Percentiles rank a stretch among this genome's conserved stretches.
These are phyloP conservation scores for Straminergon stramineum DNA, from an alignment of 225 moss, liverwort and hornwort species.

Conservation along the genomic window DNA sequence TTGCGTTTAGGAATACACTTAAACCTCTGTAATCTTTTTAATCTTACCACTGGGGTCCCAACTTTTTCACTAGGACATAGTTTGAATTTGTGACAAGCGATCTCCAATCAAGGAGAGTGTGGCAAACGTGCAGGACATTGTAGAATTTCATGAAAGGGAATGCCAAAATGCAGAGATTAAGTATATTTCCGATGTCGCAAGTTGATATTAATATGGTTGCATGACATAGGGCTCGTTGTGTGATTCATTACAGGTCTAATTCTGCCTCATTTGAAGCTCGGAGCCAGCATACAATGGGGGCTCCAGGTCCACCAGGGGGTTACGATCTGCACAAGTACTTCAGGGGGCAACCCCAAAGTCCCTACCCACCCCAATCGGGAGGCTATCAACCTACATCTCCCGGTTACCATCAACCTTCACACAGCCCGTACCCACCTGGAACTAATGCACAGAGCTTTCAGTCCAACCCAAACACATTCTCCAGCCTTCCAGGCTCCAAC, in stretches of 20 bases:
- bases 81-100: background rate
- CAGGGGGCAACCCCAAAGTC: conserved; percentile 29
- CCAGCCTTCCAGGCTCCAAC: conserved; percentile 7
- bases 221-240: background rate
- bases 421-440: conserved; percentile 18
- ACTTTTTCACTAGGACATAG: background rate
- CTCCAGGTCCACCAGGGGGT: conserved; percentile 59
- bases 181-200: background rate
- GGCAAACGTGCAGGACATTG: background rate
- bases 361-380: conserved; percentile 41
- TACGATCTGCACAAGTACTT: conserved; percentile 68
- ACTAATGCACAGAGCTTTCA: conserved; percentile 14
- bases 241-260: background rate
- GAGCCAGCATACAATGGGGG: conserved; percentile 39
- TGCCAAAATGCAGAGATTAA: background rate
- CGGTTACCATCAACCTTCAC: conserved; percentile 20
- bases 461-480: conserved; percentile 4
- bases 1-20: background rate
- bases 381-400: conserved; percentile 40
- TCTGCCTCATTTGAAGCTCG: background rate
- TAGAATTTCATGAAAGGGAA: background rate
- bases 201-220: background rate
- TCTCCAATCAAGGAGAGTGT: background rate
- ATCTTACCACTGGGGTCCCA: background rate
- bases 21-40: too few species aligned